Conservation (phyloP, 768 basidiomycete genomes). For the Tremella mesenterica region DNA sequence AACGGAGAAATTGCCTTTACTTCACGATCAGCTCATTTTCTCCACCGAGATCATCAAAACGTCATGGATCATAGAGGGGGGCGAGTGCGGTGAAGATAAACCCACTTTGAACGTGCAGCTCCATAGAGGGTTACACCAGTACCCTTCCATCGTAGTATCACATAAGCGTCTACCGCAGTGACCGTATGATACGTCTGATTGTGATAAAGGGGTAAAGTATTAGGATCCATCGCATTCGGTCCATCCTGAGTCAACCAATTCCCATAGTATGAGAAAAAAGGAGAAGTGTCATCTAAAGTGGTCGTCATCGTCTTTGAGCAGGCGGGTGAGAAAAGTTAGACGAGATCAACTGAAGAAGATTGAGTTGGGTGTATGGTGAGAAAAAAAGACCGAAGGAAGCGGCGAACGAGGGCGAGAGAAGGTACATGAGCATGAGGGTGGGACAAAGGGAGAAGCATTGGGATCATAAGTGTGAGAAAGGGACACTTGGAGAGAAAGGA, state of each 20-base stretch:
- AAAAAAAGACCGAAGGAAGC: not conserved
- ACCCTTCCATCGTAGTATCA: not conserved
- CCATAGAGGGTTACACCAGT: not conserved
- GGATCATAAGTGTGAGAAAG: not conserved
- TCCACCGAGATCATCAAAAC: not conserved
- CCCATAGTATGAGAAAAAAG: not conserved
- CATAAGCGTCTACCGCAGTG: not conserved
- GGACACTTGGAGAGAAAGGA: not conserved
- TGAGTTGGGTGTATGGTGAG: not conserved
- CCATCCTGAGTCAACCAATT: not conserved
- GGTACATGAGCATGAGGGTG: not conserved
- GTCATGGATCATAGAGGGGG: not conserved
- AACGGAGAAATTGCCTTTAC: not conserved
- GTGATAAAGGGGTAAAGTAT: not conserved
- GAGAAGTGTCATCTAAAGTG: not conserved
- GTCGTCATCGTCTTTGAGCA: not conserved
- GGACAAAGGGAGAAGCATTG: too few relatives aligned
- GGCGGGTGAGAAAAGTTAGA: not conserved
- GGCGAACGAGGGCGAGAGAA: not conserved
- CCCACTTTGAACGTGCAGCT: not conserved
- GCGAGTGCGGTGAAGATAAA: not conserved
- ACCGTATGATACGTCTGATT: not conserved
- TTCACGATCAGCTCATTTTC: not conserved
- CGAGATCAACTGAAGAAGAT: not conserved
- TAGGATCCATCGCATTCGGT: not conserved